phyloP scores from a whole-genome alignment of 1,139 yeast species.

The Pichia norvegensis region DNA sequence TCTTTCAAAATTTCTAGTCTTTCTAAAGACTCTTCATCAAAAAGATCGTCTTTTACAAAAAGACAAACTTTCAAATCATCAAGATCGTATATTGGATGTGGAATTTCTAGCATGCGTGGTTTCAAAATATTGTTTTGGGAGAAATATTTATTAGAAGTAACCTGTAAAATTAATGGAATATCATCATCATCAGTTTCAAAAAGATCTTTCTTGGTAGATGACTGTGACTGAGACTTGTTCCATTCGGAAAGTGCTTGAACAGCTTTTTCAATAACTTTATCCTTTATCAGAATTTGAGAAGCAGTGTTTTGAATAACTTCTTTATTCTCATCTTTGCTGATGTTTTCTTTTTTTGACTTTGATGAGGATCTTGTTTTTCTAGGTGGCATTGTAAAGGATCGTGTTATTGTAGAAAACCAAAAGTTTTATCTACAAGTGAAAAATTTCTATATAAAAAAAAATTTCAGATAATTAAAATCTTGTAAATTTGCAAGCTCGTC shows the following conservation, averaged over 20 bases:
- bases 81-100: constrained; percentile 41
- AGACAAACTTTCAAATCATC: constrained; percentile 58
- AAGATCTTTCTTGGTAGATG: constrained; percentile 37
- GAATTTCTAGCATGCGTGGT: constrained; percentile 55
- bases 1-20: constrained; percentile 40
- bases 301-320: constrained; percentile 1
- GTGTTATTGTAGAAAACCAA: not conserved
- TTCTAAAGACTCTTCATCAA: constrained; percentile 53
- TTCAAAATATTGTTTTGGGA: constrained; percentile 59
- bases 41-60: constrained; percentile 62
- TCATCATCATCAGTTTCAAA: constrained; percentile 45
- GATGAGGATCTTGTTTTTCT: constrained; percentile 2
- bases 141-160: constrained; percentile 59
- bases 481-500: no score
- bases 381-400: not conserved
- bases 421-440: not conserved
- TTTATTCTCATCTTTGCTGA: constrained; percentile 21
- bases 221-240: constrained; percentile 25
- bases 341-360: constrained; percentile 11
- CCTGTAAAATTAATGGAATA: constrained; percentile 45
- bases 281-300: constrained; percentile 15
- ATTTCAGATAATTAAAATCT: no score
- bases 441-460: not conserved
- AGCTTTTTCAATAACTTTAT: constrained; percentile 34
- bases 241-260: constrained; percentile 45